Evolutionary conservation across 306 rosid species (phyloP).

Genomic region (Prunus mira): DNA sequence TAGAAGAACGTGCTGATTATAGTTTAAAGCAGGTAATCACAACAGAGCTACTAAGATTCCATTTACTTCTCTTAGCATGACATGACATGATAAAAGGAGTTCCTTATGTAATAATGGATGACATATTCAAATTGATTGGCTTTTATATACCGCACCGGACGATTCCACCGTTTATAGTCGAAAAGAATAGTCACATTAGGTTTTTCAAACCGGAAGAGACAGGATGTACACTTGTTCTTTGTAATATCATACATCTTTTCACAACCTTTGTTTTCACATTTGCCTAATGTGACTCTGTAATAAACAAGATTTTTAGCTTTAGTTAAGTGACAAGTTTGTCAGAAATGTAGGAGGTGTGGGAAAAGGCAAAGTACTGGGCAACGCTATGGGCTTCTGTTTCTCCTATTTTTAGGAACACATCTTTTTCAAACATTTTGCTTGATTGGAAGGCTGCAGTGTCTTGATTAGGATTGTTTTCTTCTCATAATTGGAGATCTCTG

Average conservation of each 20-base stretch:
- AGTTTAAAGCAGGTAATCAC: slow-evolving; percentile 76
- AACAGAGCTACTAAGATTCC: not conserved
- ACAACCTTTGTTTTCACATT: not conserved
- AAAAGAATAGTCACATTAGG: not conserved
- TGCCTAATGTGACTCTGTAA: not conserved
- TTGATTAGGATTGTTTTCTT: no score
- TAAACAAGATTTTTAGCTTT: not conserved
- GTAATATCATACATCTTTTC: not conserved
- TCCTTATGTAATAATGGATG: not conserved
- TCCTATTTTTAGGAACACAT: no score
- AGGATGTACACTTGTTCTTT: not conserved
- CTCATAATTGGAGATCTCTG: no score
- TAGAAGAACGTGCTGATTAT: slow-evolving; percentile 64
- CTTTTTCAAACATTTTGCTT: no score
- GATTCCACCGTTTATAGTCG: not conserved
- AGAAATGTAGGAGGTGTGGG: not conserved
- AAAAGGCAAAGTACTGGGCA: no score
- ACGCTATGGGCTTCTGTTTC: no score
- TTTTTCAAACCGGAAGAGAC: not conserved
- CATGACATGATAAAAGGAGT: not conserved
- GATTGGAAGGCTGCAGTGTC: no score
- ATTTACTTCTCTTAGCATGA: not conserved
- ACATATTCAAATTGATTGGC: not conserved
- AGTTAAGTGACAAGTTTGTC: not conserved
- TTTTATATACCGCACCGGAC: not conserved